Conservation (phyloP, 805 yeast species). For the Cyberlindnera mycetangii region DNA sequence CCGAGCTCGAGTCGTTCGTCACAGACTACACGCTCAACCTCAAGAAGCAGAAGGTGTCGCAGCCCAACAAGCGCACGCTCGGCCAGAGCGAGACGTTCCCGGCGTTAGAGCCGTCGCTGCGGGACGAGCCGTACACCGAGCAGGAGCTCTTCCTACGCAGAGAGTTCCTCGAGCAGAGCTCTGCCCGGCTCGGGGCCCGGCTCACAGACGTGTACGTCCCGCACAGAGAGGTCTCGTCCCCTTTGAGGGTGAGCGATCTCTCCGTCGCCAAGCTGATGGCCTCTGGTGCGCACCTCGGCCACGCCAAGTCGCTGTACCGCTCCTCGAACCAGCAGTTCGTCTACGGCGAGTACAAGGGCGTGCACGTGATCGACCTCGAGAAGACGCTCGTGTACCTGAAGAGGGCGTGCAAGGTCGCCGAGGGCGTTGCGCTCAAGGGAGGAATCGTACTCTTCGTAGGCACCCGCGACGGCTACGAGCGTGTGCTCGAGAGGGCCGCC, state of each 20-base stretch:
- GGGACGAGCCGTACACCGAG: slow-evolving; percentile 62
- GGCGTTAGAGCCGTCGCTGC: slow-evolving; percentile 56
- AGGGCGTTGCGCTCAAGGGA: slow-evolving; percentile 78
- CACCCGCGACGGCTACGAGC: slow-evolving; percentile 71
- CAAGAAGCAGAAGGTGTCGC: slow-evolving; percentile 16
- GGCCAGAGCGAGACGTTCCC: slow-evolving; percentile 42
- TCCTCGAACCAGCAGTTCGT: slow-evolving; percentile 82
- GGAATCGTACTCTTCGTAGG: slow-evolving; percentile 87
- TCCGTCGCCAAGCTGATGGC: slow-evolving; percentile 74
- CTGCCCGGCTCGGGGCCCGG: slow-evolving; percentile 62
- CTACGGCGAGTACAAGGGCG: slow-evolving; percentile 85
- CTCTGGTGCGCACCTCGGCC: slow-evolving; percentile 95
- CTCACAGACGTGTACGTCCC: slow-evolving; percentile 65
- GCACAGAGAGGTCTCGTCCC: slow-evolving; percentile 58
- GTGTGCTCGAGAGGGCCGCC: slow-evolving; percentile 78
- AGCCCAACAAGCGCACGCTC: slow-evolving; percentile 9
- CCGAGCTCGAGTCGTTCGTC: slow-evolving; percentile 21
- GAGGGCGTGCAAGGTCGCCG: slow-evolving; percentile 81
- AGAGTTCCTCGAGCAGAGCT: slow-evolving; percentile 52
- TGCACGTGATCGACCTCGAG: slow-evolving; percentile 87
- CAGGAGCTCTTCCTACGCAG: slow-evolving; percentile 80
- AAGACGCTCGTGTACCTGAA: slow-evolving; percentile 73
- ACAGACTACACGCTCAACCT: slow-evolving; percentile 23
- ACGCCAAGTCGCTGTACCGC: slow-evolving; percentile 74
- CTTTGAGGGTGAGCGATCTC: slow-evolving; percentile 53